Evolutionary conservation across 1,284 basidiomycete species (phyloP), one percentile per base, ranked within the genome.

Genomic region (Moesziomyces sp.): DNA sequence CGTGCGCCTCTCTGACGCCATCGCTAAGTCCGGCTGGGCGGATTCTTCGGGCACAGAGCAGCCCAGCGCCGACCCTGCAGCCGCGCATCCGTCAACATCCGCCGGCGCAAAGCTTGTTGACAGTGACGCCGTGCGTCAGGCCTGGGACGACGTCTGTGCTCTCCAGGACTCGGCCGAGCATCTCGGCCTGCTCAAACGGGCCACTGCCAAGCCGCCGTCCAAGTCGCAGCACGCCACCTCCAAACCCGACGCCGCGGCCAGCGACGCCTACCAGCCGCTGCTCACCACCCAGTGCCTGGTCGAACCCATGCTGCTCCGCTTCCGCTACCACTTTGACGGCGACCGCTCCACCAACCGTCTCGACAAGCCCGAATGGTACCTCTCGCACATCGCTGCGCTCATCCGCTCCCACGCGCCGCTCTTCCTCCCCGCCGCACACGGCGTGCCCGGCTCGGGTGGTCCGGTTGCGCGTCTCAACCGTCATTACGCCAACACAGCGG

Each of bases 291-390:
- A 93, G 79, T 91, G 92, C 0, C 88, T 99, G n/a, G 88, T 94
- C 3, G 89, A 91, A 58, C 93, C 94, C 0, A 88, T 99, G 49
- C 88, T 92, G 2, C 86, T 94, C 48, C 89, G 96, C 23, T 99
- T 98, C 87, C 93, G 92, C 77, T 99, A 92, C 84, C 97, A 99
- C 81, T 99, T 99, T 78, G 94, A 97, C 70, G 90, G 92, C 0
- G 87, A 89, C 14, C 87, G 93, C 38, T 89, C 90, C 67, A 99
- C 96, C 0, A 99, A 97, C 84, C 88, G 93, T 49, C 85, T 96
- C 7, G 96, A 98, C 86, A 99, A 79, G 92, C 96, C 96, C 0
- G 97, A 98, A 84, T 99, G 96, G 93, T 97, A 93, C 78, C 92
- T 99, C 78, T 91, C 93, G 3, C 93, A 97, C 83, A 88, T 98